Base-by-base conservation (phyloP, 108 stramenopile genomes). In the Fragilaria crotonensis region DNA sequence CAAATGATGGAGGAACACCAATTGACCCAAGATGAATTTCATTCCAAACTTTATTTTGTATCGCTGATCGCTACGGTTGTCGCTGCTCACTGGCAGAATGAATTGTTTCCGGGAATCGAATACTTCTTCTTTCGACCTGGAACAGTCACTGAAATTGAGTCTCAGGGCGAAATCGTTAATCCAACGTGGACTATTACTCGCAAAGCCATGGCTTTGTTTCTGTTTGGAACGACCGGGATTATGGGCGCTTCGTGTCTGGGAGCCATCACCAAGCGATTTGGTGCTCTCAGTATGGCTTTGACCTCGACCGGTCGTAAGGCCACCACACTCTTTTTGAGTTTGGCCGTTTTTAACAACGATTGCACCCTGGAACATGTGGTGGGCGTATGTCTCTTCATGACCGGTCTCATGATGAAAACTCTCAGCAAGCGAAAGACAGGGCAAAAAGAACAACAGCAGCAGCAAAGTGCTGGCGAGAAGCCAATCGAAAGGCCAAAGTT, bases 181-280 rank as follows among this genome's bases (percentile, higher is more conserved):
- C 19, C 54, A 22, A 17, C 9, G n/a, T 62, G 59, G 52, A 33
- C 50, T 7, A n/a, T 27, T 30, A 20, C 21, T 21, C 4, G 33
- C 1, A 60, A 62, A 45, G 22, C 23, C 5, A 14, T 48, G 0
- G 48, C 30, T 26, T 29, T 68, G 5, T 18, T 60, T 27, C 25
- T 68, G 21, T 70, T 70, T 27, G 19, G 9, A 14, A 30, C 45
- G 3, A 56, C 59, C 14, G 68, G 68, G 14, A 25, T 62, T 19
- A 45, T 63, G 26, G 68, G 62, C 3, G 29, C 41, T 17, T 58
- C 56, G 25, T 63, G 62, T 28, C 47, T 57, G 17, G 68, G 68
- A 20, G 68, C 68, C n/a, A 70, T 70, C 19, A 70, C 68, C 5
- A 70, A 64, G 25, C 19, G 49, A 27, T 70, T 64, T 36, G 68